Evolutionary conservation across 2,329 filamentous ascomycete species (phyloP).

Genomic region (Venturia effusa): DNA sequence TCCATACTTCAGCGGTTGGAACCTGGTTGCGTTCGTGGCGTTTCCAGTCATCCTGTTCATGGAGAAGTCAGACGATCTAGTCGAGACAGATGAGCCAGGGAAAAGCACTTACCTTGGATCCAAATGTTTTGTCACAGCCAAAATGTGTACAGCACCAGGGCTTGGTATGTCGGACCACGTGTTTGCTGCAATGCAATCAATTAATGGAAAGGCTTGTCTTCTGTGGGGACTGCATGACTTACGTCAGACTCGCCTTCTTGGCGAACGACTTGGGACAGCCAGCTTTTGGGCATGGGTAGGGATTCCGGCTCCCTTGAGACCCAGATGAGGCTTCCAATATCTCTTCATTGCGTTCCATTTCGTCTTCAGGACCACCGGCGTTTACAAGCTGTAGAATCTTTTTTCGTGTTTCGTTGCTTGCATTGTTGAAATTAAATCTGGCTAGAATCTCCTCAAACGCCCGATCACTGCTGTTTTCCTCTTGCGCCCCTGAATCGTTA

Average conservation of each 20-base stretch:
- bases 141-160: constrained; percentile 7
- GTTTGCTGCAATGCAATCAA: not conserved
- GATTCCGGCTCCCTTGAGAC: not conserved
- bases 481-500: not conserved
- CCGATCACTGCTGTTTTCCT: not conserved
- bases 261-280: not conserved
- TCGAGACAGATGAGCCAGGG: not conserved
- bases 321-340: not conserved
- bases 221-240: not conserved
- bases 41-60: constrained; percentile 10
- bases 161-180: constrained; percentile 3
- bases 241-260: not conserved
- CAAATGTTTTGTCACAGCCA: constrained; percentile 5
- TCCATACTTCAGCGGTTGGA: not conserved
- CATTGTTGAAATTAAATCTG: not conserved
- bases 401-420: not conserved
- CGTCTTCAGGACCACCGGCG: not conserved
- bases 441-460: not conserved
- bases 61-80: not conserved
- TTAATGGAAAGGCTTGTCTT: not conserved
- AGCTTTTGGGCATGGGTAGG: not conserved
- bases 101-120: constrained; percentile 8
- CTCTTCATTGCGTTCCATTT: not conserved
- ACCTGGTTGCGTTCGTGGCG: constrained; percentile 9
- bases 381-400: not conserved